Conservation (phyloP, 768 basidiomycete species). For the Termitomyces sp. region DNA sequence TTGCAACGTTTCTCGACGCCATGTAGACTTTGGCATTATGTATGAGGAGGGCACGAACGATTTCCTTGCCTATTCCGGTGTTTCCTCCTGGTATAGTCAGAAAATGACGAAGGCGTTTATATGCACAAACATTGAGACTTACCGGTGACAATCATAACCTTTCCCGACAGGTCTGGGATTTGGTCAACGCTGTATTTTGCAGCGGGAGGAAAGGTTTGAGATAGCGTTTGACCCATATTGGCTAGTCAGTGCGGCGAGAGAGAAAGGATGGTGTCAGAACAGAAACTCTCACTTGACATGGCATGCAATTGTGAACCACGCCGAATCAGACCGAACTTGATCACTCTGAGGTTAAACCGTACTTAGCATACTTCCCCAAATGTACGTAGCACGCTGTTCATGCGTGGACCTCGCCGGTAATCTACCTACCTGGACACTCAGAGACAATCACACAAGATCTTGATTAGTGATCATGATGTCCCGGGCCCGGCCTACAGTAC, state of each 20-base stretch:
- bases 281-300: neutral
- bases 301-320: neutral
- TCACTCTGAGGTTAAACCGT: no score
- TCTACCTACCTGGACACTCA: no score
- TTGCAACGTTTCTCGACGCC: slow-evolving; percentile 30
- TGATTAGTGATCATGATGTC: no score
- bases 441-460: no score
- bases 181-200: slow-evolving; percentile 23
- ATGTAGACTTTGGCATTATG: slow-evolving; percentile 43
- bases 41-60: slow-evolving; percentile 28
- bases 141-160: slow-evolving; percentile 33
- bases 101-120: neutral
- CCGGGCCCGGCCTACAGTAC: no score
- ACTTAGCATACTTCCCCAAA: no score
- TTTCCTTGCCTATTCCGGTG: slow-evolving; percentile 38
- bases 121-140: neutral
- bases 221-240: slow-evolving; percentile 6
- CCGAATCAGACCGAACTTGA: neutral
- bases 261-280: neutral
- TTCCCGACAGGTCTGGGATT: slow-evolving; percentile 36
- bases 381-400: no score
- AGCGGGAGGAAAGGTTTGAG: slow-evolving; percentile 23
- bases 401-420: no score
- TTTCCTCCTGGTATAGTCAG: slow-evolving; percentile 30
- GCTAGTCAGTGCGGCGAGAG: neutral